phyloP scores from a whole-genome alignment of 2,329 filamentous ascomycete species.

The Fusarium floridanum region DNA sequence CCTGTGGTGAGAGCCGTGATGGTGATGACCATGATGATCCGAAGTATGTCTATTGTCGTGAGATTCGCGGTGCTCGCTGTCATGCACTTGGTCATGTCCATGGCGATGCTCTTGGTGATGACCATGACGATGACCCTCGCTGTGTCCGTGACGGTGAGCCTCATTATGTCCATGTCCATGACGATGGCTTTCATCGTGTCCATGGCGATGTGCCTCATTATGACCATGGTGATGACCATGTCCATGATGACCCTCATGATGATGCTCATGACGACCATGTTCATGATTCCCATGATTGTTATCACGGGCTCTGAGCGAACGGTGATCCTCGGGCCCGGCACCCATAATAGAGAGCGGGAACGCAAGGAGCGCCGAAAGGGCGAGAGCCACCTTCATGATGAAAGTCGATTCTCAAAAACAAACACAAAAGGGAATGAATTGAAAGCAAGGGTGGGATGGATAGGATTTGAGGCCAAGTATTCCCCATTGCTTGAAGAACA shows the following conservation, averaged over 20 bases:
- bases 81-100: not conserved
- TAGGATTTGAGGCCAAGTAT: not conserved
- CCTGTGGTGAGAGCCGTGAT: not conserved
- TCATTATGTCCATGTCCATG: not conserved
- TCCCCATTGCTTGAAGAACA: not conserved
- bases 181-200: not conserved
- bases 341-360: constrained; percentile 27
- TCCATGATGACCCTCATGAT: constrained; percentile 2
- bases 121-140: not conserved
- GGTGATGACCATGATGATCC: constrained; percentile 4
- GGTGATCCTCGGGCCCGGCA: no score
- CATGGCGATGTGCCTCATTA: not conserved
- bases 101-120: constrained; percentile 4
- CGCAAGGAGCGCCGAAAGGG: constrained; percentile 40
- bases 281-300: constrained; percentile 1
- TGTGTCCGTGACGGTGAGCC: not conserved
- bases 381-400: constrained; percentile 43
- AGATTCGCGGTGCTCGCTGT: not conserved
- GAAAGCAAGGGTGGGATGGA: not conserved
- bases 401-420: not conserved
- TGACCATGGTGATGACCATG: constrained; percentile 7
- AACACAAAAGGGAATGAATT: constrained; percentile 4
- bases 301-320: not conserved
- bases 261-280: not conserved
- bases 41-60: not conserved